Evolutionary conservation across 2,329 filamentous ascomycete species (phyloP), one percentile per base, ranked within the genome.

Genomic region (Fusarium hostae): DNA sequence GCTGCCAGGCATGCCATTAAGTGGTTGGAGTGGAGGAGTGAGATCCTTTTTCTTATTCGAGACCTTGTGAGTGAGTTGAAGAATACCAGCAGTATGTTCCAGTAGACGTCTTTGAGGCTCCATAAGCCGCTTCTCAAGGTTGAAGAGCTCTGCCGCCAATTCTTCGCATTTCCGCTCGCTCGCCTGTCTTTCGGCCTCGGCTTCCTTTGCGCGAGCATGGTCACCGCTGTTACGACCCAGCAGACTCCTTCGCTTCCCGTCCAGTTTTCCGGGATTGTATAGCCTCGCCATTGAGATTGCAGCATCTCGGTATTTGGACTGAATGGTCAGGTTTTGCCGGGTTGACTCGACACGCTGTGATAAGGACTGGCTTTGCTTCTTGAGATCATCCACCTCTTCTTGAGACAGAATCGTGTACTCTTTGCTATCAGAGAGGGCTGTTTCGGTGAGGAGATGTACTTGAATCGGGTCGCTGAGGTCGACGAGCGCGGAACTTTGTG

Each of bases 301-400:
- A 2, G 96, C 96, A 86, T 98, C 95, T 75, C 94, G 92, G 76
- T 98, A 94, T 84, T 98, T 99, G 59, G 91, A 92, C 81, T 99
- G 96, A 48, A 98, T 90, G 35, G 91, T 90, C 40, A 99, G 86
- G 81, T 95, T 97, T 66, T 94, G 89, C 73, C 91, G 90, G 24
- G 94, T 91, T 40, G 93, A 91, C 69, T 95, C 93, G 73, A 97
- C 91, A n/a, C 94, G 91, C 77, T 91, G 89, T 30, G 88, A 86
- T 54, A 98, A 82, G 39, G 89, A 85, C 64, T 90, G 88, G 70
- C 91, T 89, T 84, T 97, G 94, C 80, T 94, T 97, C 86, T 98
- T 99, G 76, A 98, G 83, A 50, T 89, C 88, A 73, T 98, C 96
- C 34, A 98, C 92, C 82, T 98, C 95, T 79, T 97, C 94, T 74